These are phyloP conservation scores for Fusarium chlamydosporum DNA, from an alignment of 2,329 filamentous ascomycete genomes.

Conservation along the genomic window DNA sequence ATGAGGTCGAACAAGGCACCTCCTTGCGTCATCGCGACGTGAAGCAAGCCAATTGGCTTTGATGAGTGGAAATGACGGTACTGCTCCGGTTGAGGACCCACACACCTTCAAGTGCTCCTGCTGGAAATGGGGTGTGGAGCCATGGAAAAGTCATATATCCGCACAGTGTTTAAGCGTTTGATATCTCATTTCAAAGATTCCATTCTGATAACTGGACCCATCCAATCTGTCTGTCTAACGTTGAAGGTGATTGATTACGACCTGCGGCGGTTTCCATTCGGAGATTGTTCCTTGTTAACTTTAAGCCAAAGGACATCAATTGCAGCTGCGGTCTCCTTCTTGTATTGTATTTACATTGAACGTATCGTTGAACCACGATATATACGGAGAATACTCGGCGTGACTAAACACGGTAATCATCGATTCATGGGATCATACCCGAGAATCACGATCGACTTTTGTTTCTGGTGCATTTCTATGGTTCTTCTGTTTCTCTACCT, in stretches of 20 bases:
- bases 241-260: constrained; percentile 9
- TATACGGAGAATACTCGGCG: constrained; percentile 7
- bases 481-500: constrained; percentile 24
- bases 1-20: constrained; percentile 36
- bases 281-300: constrained; percentile 18
- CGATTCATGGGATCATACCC: constrained; percentile 26
- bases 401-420: constrained; percentile 1
- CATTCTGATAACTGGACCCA: constrained; percentile 10
- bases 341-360: neutral
- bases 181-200: constrained; percentile 25
- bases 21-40: constrained; percentile 49
- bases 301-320: neutral
- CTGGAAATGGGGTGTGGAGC: constrained; percentile 42
- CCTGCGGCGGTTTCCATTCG: constrained; percentile 1
- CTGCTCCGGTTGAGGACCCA: constrained; percentile 9
- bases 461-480: constrained; percentile 22
- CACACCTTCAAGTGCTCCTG: constrained; percentile 32
- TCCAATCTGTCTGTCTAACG: neutral
- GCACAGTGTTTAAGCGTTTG: constrained; percentile 31
- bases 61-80: constrained; percentile 46
- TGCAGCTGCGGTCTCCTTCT: neutral
- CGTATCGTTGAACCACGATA: neutral
- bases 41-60: constrained; percentile 41
- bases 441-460: constrained; percentile 33
- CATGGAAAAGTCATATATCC: constrained; percentile 33